Base-by-base conservation (phyloP, 768 basidiomycete species). In the Lyophyllum atratum region DNA sequence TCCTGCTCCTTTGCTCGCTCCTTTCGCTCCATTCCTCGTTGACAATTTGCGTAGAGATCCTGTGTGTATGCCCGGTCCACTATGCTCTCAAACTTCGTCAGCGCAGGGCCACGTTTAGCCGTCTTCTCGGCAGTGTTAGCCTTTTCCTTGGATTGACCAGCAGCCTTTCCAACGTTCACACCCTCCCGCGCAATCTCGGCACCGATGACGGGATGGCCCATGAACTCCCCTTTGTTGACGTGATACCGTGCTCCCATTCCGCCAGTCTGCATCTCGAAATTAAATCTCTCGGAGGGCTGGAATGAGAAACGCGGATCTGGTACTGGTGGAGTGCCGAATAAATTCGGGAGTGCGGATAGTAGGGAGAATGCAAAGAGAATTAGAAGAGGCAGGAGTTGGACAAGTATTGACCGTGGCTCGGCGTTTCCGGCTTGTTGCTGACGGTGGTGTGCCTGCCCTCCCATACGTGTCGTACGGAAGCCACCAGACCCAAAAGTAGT, bases 291-390 rank as follows among this genome's bases (percentile, higher is more conserved):
- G 0, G 86, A 80, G 0, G 76, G 72, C 12, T 79, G 66, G 73
- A 93, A 97, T 0, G 87, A 79, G 72, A 89, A 98, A 4, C 77
- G 73, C 14, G 95, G 96, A 63, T 96, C 92, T 3, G 92, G 90
- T 2, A 83, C 77, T 0, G 85, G 79, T 7, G 85, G 69, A 0
- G 85, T 76, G n/a, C 80, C 63, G 70, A 97, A 89, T 12, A 96
- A 67, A 53, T 76, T 86, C 1, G 95, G 93, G 10, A 98, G 71
- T 52, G 90, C 85, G 31, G 92, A 89, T 51, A 95, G 68, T 59
- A 97, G 68, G 8, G 94, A 95, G 69, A 98, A 91, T 0, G 77
- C 83, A 68, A 97, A 89, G 19, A 98, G 77, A 49, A 97, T 71
- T 59, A 98, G 68, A 22, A 98, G 78, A 9, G 95, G 96, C 28